phyloP scores from a whole-genome alignment of 148 eudicot species.

The Mesembryanthemum crystallinum region DNA sequence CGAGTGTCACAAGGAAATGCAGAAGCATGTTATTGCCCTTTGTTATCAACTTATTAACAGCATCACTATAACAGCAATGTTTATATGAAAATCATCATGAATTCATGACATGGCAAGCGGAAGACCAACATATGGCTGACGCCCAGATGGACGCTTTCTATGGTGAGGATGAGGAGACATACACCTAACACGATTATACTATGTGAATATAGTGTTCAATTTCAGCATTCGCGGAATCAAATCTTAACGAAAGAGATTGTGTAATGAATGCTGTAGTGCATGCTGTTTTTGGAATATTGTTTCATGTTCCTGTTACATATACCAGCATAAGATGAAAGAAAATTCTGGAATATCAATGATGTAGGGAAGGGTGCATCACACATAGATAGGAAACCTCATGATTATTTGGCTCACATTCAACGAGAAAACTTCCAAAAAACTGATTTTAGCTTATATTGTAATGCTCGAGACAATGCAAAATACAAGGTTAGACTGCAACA shows the following conservation, averaged over 20 bases:
- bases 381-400: background rate
- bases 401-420: slow-evolving; percentile 1
- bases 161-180: background rate
- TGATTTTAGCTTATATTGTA: background rate
- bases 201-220: background rate
- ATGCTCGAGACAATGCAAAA: background rate
- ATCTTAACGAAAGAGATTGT: background rate
- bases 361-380: too few relatives aligned
- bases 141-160: background rate
- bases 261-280: background rate
- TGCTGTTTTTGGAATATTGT: background rate
- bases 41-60: background rate
- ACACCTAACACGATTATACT: background rate
- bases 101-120: too few relatives aligned
- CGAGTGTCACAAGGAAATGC: background rate
- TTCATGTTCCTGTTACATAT: background rate
- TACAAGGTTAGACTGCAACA: background rate
- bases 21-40: background rate
- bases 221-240: background rate
- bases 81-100: background rate
- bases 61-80: background rate
- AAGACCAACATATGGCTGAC: background rate
- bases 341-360: background rate
- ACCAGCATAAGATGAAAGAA: background rate
- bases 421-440: background rate